Evolutionary conservation across 1,284 basidiomycete genomes (phyloP).

Genomic region (Pascua sp.): DNA sequence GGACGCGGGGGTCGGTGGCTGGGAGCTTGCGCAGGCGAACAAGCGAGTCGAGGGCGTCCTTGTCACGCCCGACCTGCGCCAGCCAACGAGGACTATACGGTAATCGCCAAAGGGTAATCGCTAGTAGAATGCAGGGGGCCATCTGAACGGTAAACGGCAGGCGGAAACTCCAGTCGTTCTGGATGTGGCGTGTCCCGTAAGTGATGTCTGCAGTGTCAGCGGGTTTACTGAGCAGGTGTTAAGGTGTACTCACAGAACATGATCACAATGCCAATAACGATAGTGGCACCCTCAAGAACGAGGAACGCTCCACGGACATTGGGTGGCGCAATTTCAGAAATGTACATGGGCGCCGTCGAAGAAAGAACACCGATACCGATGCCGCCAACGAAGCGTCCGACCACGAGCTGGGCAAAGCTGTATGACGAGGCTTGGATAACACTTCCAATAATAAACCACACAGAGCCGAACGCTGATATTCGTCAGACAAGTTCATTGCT

Average conservation of each 20-base stretch:
- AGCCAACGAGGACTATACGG: constrained; percentile 62
- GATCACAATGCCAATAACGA: constrained; percentile 56
- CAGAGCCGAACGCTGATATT: constrained; percentile 11
- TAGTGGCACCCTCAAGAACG: constrained; percentile 68
- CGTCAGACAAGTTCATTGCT: too few relatives aligned
- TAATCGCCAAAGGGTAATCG: constrained; percentile 46
- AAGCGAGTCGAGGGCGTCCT: constrained; percentile 32
- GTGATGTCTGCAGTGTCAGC: constrained; percentile 3
- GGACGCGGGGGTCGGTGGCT: constrained; percentile 29
- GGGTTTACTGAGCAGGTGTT: not conserved
- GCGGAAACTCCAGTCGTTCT: constrained; percentile 26
- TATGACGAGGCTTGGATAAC: constrained; percentile 34
- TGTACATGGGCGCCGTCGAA: constrained; percentile 46
- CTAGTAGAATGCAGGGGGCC: constrained; percentile 21
- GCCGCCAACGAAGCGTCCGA: constrained; percentile 31
- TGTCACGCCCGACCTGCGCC: constrained; percentile 48
- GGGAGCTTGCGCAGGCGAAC: constrained; percentile 36
- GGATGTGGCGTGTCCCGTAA: constrained; percentile 23
- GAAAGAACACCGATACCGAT: constrained; percentile 38
- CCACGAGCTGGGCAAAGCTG: constrained; percentile 21
- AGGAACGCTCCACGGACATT: constrained; percentile 69
- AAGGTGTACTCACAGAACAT: constrained; percentile 10
- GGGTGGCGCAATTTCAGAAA: constrained; percentile 37
- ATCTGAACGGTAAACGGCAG: constrained; percentile 38
- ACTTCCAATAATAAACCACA: constrained; percentile 25